phyloP scores from a whole-genome alignment of 2,329 filamentous ascomycete genomes.

The Colletotrichum simmondsii region DNA sequence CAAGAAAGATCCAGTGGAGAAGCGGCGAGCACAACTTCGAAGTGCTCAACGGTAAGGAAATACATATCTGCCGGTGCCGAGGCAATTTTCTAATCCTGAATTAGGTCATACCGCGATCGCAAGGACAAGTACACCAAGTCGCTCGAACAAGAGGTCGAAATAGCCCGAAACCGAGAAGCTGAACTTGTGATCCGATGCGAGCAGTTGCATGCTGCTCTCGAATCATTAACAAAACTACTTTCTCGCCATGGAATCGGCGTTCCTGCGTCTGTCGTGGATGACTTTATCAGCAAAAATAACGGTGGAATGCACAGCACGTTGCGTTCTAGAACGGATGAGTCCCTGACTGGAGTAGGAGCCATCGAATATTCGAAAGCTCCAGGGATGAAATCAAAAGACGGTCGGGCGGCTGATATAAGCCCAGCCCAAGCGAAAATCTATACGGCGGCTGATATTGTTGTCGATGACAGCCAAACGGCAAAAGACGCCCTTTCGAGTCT shows the following conservation, averaged over 20 bases:
- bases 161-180: slow-evolving; percentile 36
- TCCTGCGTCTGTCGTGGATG: background rate
- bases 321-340: too few relatives aligned
- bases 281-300: too few relatives aligned
- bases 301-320: background rate
- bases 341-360: too few relatives aligned
- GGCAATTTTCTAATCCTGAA: slow-evolving; percentile 30
- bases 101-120: slow-evolving; percentile 40
- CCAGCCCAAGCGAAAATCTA: too few relatives aligned
- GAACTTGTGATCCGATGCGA: slow-evolving; percentile 36
- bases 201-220: slow-evolving; percentile 34
- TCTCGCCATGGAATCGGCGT: slow-evolving; percentile 32
- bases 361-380: too few relatives aligned
- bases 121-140: slow-evolving; percentile 42
- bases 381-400: too few relatives aligned
- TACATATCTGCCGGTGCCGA: background rate
- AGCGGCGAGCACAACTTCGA: slow-evolving; percentile 41
- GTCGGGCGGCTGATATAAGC: too few relatives aligned
- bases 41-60: slow-evolving; percentile 41
- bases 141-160: slow-evolving; percentile 40
- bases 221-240: slow-evolving; percentile 31
- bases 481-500: too few relatives aligned
- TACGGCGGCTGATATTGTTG: too few relatives aligned
- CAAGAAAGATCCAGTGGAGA: slow-evolving; percentile 40
- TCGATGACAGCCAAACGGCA: too few relatives aligned